Evolutionary conservation across 352 stramenopile species (phyloP).

Genomic region (Phytophthora sansomeana): DNA sequence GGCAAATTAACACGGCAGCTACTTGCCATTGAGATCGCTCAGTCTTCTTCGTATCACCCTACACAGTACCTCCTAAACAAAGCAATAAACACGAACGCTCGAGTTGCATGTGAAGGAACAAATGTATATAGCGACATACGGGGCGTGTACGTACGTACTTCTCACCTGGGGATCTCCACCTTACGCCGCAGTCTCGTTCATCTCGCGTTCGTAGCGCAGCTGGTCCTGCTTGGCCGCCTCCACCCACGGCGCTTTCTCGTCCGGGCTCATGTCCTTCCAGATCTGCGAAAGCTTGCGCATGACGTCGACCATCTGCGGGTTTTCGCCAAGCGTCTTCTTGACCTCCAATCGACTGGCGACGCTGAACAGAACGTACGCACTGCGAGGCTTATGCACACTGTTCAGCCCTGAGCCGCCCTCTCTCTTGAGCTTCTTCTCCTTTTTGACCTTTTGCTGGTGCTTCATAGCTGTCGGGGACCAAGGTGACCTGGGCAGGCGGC

Average conservation of each 20-base stretch:
- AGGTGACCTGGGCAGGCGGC: constrained; percentile 61
- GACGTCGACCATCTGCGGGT: constrained; percentile 65
- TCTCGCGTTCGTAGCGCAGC: constrained; percentile 72
- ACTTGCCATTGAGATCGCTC: too few species aligned
- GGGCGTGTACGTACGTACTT: constrained; percentile 25
- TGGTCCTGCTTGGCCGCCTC: constrained; percentile 66
- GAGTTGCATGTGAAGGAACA: constrained; percentile 21
- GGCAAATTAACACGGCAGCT: constrained; percentile 7
- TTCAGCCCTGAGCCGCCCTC: constrained; percentile 29
- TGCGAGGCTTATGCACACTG: constrained; percentile 58
- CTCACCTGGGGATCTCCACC: constrained; percentile 8
- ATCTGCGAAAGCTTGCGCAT: constrained; percentile 63
- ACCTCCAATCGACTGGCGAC: constrained; percentile 68
- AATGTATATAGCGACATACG: constrained; percentile 40
- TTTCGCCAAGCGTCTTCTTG: constrained; percentile 45
- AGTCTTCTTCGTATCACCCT: too few species aligned
- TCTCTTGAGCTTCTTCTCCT: constrained; percentile 58
- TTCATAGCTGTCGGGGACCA: constrained; percentile 82
- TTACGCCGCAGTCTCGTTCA: constrained; percentile 69
- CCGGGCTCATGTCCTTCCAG: constrained; percentile 67
- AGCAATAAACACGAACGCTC: neutral
- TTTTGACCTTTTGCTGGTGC: constrained; percentile 59
- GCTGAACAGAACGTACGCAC: constrained; percentile 77
- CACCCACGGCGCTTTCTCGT: constrained; percentile 65
- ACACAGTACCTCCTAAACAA: neutral